Evolutionary conservation across 1,139 yeast species (phyloP), one percentile per base, ranked within the genome.

Genomic region (Taphrina pruni): DNA sequence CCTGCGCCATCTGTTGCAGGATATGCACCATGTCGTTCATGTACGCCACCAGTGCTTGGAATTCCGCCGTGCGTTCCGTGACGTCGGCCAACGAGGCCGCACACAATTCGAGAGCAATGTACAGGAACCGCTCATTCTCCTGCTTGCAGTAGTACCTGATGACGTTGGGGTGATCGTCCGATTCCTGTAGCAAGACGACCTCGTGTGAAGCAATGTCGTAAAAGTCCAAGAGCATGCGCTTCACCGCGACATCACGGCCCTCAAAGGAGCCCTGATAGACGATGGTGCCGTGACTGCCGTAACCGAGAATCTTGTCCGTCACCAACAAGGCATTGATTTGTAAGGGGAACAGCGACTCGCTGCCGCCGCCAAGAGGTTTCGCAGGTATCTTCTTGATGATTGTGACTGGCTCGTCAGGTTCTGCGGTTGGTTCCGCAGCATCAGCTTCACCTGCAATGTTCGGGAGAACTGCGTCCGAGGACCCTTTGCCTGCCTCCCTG

Each of bases 141-240:
- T 94, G 96, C 36, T 96, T 92, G 79, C 97, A 94, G 76, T 87
- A 94, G 77, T 94, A 94, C 69, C 99, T 82, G 26, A 95, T 87
- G 17, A 94, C 98, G 77, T 94, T 95, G 0, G 97, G 96, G 77
- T 94, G 98, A 77, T 92, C 97, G 76, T 94, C 99, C 78, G 97
- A 90, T 76, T 93, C 97, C 72, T 94, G 97, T 55, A 94, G 79
- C 35, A 93, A 79, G 39, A 89, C 84, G 12, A 95, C 96, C 76
- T 94, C 99, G 74, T 91, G 97, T n/a, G 93, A 88, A 3, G 99
- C 99, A 71, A 94, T 87, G 76, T 94, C 97, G 78, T 89, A 94
- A 76, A 93, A 94, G 76, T 93, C 97, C 52, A 93, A 83, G 62
- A 95, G 81, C 97, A 94, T 90, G 73, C 99, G 81, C 77, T 94